These are phyloP conservation scores for Pelargonium australe DNA, from an alignment of 441 rosid genomes.

Conservation along the genomic window DNA sequence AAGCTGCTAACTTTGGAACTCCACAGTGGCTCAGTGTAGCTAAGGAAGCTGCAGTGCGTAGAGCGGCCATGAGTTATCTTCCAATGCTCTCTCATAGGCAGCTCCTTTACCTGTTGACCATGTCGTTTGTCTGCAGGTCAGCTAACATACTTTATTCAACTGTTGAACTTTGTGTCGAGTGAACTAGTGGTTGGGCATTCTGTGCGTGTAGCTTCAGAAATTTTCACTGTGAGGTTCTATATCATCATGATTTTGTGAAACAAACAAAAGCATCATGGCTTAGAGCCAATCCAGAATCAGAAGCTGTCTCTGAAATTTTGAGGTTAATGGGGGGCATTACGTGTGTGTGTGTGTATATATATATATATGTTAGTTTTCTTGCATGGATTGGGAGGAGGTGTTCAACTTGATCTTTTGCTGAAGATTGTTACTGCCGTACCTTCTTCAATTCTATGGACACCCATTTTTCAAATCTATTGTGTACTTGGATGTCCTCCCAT, in stretches of 20 bases:
- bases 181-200: conserved; percentile 6
- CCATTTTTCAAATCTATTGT: background rate
- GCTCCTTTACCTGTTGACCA: conserved; percentile 88
- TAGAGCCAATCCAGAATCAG: conserved; percentile 5
- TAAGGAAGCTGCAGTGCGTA: conserved; percentile 96
- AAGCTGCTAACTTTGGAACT: conserved; percentile 99
- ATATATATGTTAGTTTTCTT: conserved; percentile 5
- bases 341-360: too few species aligned
- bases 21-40: conserved; percentile 97
- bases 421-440: background rate
- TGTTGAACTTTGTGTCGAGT: background rate
- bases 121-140: conserved; percentile 95
- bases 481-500: background rate
- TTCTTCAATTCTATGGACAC: conserved; percentile 1
- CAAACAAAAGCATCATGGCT: background rate
- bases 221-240: background rate
- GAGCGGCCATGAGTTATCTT: conserved; percentile 99
- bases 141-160: conserved; percentile 22
- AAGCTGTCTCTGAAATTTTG: background rate
- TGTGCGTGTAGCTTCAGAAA: conserved; percentile 8
- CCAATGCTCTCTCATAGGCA: conserved; percentile 99
- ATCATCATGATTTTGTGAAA: conserved; percentile 5
- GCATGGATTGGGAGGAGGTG: background rate
- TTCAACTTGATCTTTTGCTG: background rate
- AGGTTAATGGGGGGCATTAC: background rate